phyloP scores from a whole-genome alignment of 768 basidiomycete genomes.

The Russula sp. region DNA sequence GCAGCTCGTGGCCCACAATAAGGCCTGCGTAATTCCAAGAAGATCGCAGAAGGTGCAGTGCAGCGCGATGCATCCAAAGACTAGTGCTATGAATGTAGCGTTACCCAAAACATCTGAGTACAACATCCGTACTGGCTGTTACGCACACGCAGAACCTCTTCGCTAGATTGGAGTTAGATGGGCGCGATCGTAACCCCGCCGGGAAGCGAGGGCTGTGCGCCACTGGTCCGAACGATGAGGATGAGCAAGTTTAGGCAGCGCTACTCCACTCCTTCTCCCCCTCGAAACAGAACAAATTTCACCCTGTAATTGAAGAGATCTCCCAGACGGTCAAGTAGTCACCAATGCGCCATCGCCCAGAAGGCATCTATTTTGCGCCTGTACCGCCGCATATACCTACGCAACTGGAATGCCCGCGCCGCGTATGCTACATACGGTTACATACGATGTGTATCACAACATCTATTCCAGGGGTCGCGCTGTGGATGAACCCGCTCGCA shows the following conservation, averaged over 20 bases:
- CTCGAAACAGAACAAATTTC: background rate
- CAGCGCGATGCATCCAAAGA: background rate
- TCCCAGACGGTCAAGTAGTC: background rate
- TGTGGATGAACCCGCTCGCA: background rate
- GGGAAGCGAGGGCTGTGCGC: background rate
- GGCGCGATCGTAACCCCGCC: background rate
- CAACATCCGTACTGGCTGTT: background rate
- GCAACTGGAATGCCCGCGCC: background rate
- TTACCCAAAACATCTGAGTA: background rate
- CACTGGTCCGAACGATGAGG: background rate
- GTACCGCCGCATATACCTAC: background rate
- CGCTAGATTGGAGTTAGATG: background rate
- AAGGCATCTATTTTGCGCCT: background rate
- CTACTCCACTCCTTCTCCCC: background rate
- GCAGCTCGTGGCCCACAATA: background rate
- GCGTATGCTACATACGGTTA: background rate
- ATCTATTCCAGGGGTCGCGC: background rate
- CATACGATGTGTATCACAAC: background rate
- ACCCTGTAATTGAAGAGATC: background rate
- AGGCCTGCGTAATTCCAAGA: background rate
- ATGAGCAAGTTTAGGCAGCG: background rate
- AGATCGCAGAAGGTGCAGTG: no score
- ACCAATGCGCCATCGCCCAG: background rate
- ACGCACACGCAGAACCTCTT: background rate
- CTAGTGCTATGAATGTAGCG: background rate